Evolutionary conservation across 257 asterid genomes (phyloP), one percentile per base, ranked within the genome.

Genomic region (Plantago elongata): DNA sequence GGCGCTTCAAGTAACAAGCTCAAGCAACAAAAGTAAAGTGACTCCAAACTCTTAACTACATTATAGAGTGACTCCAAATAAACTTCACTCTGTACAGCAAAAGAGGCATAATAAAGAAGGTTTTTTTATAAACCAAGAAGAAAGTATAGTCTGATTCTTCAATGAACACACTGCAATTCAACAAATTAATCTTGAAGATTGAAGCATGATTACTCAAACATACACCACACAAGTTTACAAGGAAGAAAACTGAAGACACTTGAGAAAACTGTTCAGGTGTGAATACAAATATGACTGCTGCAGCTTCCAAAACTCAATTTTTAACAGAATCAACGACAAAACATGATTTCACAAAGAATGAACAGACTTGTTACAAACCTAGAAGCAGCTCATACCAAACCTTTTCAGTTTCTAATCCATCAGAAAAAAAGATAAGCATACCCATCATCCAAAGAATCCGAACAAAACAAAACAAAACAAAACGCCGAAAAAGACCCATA

Each of bases 11-110:
- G 67, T 59, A 61, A 54, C 69, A 11, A 48, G 55, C 40, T 63
- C 16, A 60, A 61, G 63, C 67, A 63, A 67, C 57, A 63, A 60
- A 51, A 57, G 13, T 27, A 37, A 52, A 9, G 59, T n/a, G 15
- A 59, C 48, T 60, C 61, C 44, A 69, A n/a, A 64, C 46, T 44
- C 46, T 69, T 51, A 72, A 54, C 57, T 65, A 61, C 74, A 67
- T 40, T 46, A 64, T 7, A 62, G 52, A 45, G 8, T 5, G 5
- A 2, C 5, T 5, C 69, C 74, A 61, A 63, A 71, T 69, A 44
- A 45, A 75, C 67, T 69, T 56, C 60, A 50, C 76, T 56, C 45
- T 54, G 57, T 43, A 59, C 48, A 47, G 34, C 58, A 58, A 27
- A 63, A 50, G 34, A 11, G 7, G 27, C 47, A 54, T 14, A 60